Evolutionary conservation across 1,284 basidiomycete species (phyloP).

Genomic region (Meripilus lineatus): DNA sequence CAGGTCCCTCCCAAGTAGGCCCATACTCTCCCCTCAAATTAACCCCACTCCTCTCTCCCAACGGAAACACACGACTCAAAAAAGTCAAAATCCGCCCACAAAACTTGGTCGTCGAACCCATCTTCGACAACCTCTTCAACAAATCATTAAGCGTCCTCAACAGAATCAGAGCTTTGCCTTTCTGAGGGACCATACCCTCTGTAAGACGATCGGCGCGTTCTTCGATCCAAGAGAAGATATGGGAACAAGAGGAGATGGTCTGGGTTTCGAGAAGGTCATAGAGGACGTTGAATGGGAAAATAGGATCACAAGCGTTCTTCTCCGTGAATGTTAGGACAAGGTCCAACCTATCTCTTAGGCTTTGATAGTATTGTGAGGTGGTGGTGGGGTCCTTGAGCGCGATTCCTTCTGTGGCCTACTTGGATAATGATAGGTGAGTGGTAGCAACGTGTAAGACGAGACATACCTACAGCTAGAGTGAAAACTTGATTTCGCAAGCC

Average conservation of each 20-base stretch:
- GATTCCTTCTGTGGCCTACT: slow-evolving; percentile 57
- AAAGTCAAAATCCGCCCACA: slow-evolving; percentile 87
- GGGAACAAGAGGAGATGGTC: slow-evolving; percentile 75
- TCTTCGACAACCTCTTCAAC: slow-evolving; percentile 78
- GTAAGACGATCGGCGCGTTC: slow-evolving; percentile 60
- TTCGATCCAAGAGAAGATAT: slow-evolving; percentile 84
- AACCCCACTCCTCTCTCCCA: slow-evolving; percentile 87
- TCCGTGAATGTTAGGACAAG: slow-evolving; percentile 70
- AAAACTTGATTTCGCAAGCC: slow-evolving; percentile 65
- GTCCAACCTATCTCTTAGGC: slow-evolving; percentile 62
- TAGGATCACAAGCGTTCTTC: slow-evolving; percentile 50
- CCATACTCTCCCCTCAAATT: slow-evolving; percentile 85
- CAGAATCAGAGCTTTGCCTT: slow-evolving; percentile 82
- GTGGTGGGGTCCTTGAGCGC: slow-evolving; percentile 43
- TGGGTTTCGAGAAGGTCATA: slow-evolving; percentile 78
- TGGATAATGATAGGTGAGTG: slow-evolving; percentile 1
- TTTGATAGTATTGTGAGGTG: slow-evolving; percentile 53
- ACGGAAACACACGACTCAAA: slow-evolving; percentile 78
- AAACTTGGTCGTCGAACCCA: slow-evolving; percentile 77
- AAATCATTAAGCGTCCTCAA: slow-evolving; percentile 85
- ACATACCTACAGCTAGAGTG: slow-evolving; percentile 53
- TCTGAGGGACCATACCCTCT: slow-evolving; percentile 72
- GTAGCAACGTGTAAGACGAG: slow-evolving; percentile 3
- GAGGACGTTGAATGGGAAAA: slow-evolving; percentile 58
- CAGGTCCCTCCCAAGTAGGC: slow-evolving; percentile 71